Base-by-base conservation (phyloP, 225 moss, liverwort and hornwort species). In the Anthoceros angustus region DNA sequence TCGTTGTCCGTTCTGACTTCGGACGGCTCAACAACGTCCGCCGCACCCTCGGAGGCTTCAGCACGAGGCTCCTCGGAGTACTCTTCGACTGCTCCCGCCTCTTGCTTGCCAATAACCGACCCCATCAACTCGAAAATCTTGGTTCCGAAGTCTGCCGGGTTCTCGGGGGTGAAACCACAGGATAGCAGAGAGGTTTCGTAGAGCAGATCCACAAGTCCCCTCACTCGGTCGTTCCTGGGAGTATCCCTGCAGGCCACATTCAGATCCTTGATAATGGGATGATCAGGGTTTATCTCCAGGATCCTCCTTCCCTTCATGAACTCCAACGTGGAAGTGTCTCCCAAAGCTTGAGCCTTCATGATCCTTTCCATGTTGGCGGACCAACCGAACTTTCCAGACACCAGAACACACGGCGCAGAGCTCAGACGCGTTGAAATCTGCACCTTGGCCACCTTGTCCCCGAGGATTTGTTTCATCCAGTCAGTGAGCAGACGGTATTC, bases 281-380 rank as follows among this genome's bases (percentile, higher is more conserved):
- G 95, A 8, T 73, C 77, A 63, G 95, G 95, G 24, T 89, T 98
- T 24, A 98, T 89, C 72, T 98, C 95, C 23, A 91, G 80, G 43
- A 98, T 82, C 64, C 95, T 82, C 41, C 88, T 80, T 15, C 95
- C 95, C 61, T 75, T 80, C 95, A 98, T 92, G 39, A 98, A 98
- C 76, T 98, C 95, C 72, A 98, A 71, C 65, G 88, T 88, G 8
- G 85, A 82, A 60, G 74, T 88, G 63, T 98, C 95, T 45, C 91
- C 87, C 67, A 98, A 62, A 18, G 91, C 89, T 74, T 98, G 95
- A 0, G 95, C 88, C 63, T 98, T 98, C 95, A 98, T 92, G 65
- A 98, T 98, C 79, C 91, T 92, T 76, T 98, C 95, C 95, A 98
- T 98, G 71, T 92, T 98, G 14, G 95, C 95, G 15, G 95, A 98